Conservation (phyloP, 306 rosid species). For the Lathyrus oleraceus region DNA sequence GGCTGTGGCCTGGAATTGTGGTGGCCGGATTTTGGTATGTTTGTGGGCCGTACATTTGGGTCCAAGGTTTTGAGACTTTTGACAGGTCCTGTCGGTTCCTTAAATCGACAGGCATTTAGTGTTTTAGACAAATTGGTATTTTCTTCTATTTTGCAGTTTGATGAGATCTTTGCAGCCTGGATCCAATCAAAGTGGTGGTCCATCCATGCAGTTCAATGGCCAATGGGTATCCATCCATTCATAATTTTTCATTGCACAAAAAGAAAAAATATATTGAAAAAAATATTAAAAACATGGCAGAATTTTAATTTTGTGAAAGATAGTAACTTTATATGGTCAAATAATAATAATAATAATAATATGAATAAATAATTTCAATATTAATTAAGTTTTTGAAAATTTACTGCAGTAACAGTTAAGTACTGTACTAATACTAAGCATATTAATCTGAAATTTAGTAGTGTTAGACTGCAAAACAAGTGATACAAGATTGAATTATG, state of each 20-base stretch:
- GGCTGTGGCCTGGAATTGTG: background rate
- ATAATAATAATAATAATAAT: background rate
- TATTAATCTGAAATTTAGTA: background rate
- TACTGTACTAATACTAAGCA: background rate
- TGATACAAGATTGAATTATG: background rate
- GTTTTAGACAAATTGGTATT: slow-evolving; percentile 15
- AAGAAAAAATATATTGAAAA: background rate
- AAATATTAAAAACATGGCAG: background rate
- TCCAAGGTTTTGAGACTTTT: slow-evolving; percentile 1
- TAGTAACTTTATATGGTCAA: background rate
- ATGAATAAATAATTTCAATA: background rate
- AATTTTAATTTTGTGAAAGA: background rate
- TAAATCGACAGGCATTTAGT: background rate
- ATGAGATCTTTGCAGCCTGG: background rate
- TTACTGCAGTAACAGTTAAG: background rate
- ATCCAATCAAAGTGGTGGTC: background rate
- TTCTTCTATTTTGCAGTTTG: slow-evolving; percentile 13
- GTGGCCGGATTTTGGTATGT: background rate
- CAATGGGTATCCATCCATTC: slow-evolving; percentile 17
- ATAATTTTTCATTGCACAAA: slow-evolving; percentile 3
- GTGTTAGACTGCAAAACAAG: background rate
- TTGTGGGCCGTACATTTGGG: background rate
- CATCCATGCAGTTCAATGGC: slow-evolving; percentile 8
- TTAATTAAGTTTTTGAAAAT: background rate
- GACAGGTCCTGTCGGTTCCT: background rate